Percentiles rank a stretch among this genome's conserved stretches.
These are phyloP conservation scores for Penicillium sp. DNA, from an alignment of 2,329 filamentous ascomycete genomes.

Conservation along the genomic window DNA sequence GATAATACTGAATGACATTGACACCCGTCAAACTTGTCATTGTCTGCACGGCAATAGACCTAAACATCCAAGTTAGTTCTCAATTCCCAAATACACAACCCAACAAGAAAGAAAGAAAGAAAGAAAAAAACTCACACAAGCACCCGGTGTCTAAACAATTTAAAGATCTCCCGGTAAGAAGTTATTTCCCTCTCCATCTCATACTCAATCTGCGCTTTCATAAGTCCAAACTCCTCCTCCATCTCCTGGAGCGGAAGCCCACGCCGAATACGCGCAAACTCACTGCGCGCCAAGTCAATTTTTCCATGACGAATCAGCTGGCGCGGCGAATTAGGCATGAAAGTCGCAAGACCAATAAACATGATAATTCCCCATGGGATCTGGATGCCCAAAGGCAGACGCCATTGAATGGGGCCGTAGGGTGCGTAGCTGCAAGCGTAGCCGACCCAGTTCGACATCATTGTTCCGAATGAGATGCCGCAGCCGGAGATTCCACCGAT, in stretches of 20 bases:
- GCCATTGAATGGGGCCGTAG: conserved; percentile 56
- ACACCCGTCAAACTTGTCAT: conserved; percentile 59
- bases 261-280: conserved; percentile 51
- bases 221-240: conserved; percentile 55
- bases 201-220: conserved; percentile 57
- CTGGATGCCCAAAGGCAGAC: conserved; percentile 56
- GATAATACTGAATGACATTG: conserved; percentile 54
- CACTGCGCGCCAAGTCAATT: conserved; percentile 49
- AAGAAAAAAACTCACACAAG: conserved; percentile 43
- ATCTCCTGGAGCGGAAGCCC: conserved; percentile 48
- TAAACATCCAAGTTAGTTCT: conserved; percentile 20
- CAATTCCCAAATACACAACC: background rate
- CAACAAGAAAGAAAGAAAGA: background rate
- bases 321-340: conserved; percentile 58
- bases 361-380: conserved; percentile 58
- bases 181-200: conserved; percentile 58
- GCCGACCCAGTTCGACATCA: conserved; percentile 59
- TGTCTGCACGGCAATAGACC: conserved; percentile 56
- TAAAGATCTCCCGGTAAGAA: conserved; percentile 54
- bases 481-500: conserved; percentile 57
- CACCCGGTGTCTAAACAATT: conserved; percentile 53
- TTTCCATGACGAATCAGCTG: conserved; percentile 54
- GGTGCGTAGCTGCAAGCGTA: conserved; percentile 56
- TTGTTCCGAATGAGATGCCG: conserved; percentile 57
- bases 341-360: conserved; percentile 54